Conservation (phyloP, 2,329 filamentous ascomycete species). For the Colletotrichum lindemuthianum region DNA sequence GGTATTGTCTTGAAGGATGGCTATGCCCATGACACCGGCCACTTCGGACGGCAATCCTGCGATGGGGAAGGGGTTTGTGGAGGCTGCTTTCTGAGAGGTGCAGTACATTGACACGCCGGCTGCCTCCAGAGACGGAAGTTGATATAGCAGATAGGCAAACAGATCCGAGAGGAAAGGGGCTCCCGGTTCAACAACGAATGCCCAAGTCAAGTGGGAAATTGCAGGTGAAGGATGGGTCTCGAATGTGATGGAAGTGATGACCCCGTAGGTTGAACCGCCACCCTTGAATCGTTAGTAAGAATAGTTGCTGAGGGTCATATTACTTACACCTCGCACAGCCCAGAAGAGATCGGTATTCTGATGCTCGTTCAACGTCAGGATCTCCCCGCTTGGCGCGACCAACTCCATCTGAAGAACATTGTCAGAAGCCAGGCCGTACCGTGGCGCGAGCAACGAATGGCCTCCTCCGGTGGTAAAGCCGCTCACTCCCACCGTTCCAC, state of each 20-base stretch:
- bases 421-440: constrained; percentile 70
- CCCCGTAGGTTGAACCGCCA: constrained; percentile 69
- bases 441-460: constrained; percentile 63
- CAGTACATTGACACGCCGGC: constrained; percentile 63
- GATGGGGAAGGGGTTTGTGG: constrained; percentile 49
- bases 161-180: constrained; percentile 56
- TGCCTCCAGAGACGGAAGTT: constrained; percentile 58
- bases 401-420: constrained; percentile 68
- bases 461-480: constrained; percentile 72
- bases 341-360: constrained; percentile 70
- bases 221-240: constrained; percentile 58
- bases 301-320: background rate
- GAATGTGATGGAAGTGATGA: constrained; percentile 67
- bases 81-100: constrained; percentile 39
- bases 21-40: constrained; percentile 47
- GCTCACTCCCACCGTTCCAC: constrained; percentile 66
- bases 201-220: constrained; percentile 40
- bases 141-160: constrained; percentile 56
- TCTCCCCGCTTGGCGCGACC: constrained; percentile 61
- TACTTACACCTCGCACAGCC: constrained; percentile 66
- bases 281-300: constrained; percentile 49
- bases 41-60: constrained; percentile 41
- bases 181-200: constrained; percentile 41
- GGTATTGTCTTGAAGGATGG: constrained; percentile 49
- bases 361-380: constrained; percentile 61